These are phyloP conservation scores for Salicornia ramosissima DNA, from an alignment of 148 eudicot genomes.

Conservation along the genomic window DNA sequence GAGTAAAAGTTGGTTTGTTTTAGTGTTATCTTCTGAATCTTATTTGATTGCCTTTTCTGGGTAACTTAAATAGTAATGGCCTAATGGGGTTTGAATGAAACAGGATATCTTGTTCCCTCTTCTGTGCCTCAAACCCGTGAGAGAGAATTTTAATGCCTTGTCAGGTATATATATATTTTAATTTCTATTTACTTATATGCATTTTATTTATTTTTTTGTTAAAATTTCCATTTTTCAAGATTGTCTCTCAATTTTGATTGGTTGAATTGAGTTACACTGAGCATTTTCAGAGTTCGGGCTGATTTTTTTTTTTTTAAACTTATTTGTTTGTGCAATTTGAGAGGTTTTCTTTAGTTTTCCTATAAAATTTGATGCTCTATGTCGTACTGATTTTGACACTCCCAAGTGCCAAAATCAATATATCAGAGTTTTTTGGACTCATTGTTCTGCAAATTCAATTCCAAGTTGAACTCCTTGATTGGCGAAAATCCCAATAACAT, in stretches of 20 bases:
- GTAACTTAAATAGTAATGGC: too few species aligned
- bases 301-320: too few species aligned
- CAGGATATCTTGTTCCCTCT: conserved; percentile 31
- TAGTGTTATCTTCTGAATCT: neutral
- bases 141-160: conserved; percentile 17
- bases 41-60: neutral
- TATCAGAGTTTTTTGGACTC: conserved; percentile 14
- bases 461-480: conserved; percentile 6
- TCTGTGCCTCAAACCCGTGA: conserved; percentile 12
- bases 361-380: conserved; percentile 2
- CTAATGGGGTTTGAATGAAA: neutral
- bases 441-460: conserved; percentile 10
- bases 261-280: too few species aligned
- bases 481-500: conserved; percentile 10
- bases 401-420: too few species aligned
- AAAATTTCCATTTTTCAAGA: neutral
- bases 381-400: too few species aligned
- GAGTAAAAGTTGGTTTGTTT: neutral
- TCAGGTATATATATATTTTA: conserved; percentile 22
- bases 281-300: too few species aligned
- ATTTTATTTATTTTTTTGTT: too few species aligned
- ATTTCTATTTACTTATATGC: too few species aligned
- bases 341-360: neutral
- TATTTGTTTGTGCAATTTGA: too few species aligned
- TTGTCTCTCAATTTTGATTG: neutral